Evolutionary conservation across 257 asterid species (phyloP), one percentile per base, ranked within the genome.

Genomic region (Primulina huaijiensis): DNA sequence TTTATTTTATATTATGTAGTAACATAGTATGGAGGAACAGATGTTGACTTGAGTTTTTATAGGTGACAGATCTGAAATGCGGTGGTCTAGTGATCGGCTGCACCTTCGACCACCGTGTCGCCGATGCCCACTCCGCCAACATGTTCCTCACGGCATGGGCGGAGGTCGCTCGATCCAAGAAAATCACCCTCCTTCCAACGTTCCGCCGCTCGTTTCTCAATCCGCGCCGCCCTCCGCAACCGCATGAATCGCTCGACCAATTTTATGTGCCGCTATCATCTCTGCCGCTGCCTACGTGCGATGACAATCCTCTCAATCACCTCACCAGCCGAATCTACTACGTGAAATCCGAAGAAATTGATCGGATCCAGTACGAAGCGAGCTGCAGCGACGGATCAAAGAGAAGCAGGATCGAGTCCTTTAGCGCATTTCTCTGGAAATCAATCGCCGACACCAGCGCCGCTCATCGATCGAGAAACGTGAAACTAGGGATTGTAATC

Each of bases 1-100:
- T 31, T 31, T 3, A 31, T 31, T 3, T 31, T 31, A 31, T 31
- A 31, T 31, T 31, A 31, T 2, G 4, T 31, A 31, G 34, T 0
- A 31, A 31, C 5, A 31, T 31, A 31, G 7, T 31, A 31, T 0
- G 6, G 34, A 3, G 34, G 5, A 31, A 31, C 4, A 31, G 34
- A 31, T 31, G 34, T 31, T 31, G 34, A 31, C 34, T 31, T 31
- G 34, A 31, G 34, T 38, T 37, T 31, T 50, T 31, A 61, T 71
- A 86, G 92, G 89, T 76, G 65, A 84, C 88, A 23, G 86, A 80
- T 78, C 72, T 87, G 64, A 84, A 74, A 75, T 87, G 88, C 66
- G 92, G 89, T 11, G 88, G 92, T 14, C 7, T 87, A 52, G 76
- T 87, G 72, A 27, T 87, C 17, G 92, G 88, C 20, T 84, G 89